Evolutionary conservation across 805 yeast species (phyloP), one percentile per base, ranked within the genome.

Genomic region (Komagataella kurtzmanii): DNA sequence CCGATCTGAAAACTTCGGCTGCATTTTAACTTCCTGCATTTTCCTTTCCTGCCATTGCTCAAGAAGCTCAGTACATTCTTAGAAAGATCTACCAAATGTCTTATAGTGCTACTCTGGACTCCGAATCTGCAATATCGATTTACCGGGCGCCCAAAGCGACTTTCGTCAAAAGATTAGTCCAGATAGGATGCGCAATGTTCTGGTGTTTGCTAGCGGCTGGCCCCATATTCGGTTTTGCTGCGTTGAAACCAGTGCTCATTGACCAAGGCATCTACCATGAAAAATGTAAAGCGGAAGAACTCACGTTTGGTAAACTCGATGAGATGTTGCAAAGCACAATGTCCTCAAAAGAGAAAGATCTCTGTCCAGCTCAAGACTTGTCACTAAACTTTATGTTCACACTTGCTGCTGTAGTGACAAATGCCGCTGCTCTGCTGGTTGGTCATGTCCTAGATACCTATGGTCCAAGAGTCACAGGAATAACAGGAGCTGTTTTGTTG

Each of bases 351-450:
- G 40, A 14, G 40, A 14, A 30, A 8, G 40, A 30, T 14, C 40
- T 8, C 2, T 90, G 97, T 67, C 68, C 73, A 5, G 80, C 74
- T n/a, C 96, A 91, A 65, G 97, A 90, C 61, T 67, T 89, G 59
- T 78, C 85, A 58, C 73, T 90, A 55, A 90, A 91, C 63, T 74
- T 79, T 57, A 76, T 91, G 74, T 90, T 91, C 68, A 85, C 96
- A 0, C 68, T 83, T 24, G 93, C 95, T 36, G 93, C 97, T 12
- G 90, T 85, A 60, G 77, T 84, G 10, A 88, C 97, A 17, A 91
- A 90, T 63, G 78, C 85, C 2, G 79, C 83, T 46, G 95, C 97
- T 0, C 70, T 90, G 51, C 74, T 87, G 0, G 96, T 89, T 8
- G 97, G 97, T 0, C 73, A 79, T 47, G 74, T 88, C 24, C 71